Evolutionary conservation across 1,139 yeast species (phyloP).

Genomic region (Meyerozyma elateridarum): DNA sequence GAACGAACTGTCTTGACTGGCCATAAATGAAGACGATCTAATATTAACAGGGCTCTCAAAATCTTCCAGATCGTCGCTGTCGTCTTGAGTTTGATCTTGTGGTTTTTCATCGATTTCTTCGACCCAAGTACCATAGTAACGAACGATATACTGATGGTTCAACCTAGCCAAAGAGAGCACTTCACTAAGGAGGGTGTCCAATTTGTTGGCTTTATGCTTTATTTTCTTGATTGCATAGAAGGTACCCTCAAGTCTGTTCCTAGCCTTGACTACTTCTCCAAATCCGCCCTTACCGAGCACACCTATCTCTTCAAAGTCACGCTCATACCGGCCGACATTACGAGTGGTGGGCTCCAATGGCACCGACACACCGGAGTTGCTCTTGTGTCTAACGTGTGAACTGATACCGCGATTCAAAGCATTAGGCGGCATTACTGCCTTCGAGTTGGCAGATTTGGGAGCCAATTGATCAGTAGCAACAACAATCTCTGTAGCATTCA

Average conservation of each 20-base stretch:
- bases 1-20: conserved; percentile 32
- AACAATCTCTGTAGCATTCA: too few species aligned
- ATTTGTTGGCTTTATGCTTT: conserved; percentile 72
- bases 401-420: too few species aligned
- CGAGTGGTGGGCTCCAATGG: conserved; percentile 6
- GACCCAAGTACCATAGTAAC: conserved; percentile 97
- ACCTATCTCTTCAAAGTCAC: conserved; percentile 92
- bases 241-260: conserved; percentile 90
- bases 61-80: conserved; percentile 6
- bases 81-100: conserved; percentile 17
- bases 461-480: not conserved
- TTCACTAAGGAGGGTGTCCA: conserved; percentile 80
- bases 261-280: conserved; percentile 94
- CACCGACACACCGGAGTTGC: too few species aligned
- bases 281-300: conserved; percentile 93
- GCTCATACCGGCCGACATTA: conserved; percentile 33
- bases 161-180: conserved; percentile 87
- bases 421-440: too few species aligned
- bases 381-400: too few species aligned
- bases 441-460: not conserved
- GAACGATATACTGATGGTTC: conserved; percentile 91
- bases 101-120: conserved; percentile 51
- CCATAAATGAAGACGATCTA: conserved; percentile 28
- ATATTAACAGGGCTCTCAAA: conserved; percentile 11
- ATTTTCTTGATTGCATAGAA: conserved; percentile 93